Evolutionary conservation across 2,329 filamentous ascomycete species (phyloP), one percentile per base, ranked within the genome.

Genomic region (Curvularia hawaiiensis): DNA sequence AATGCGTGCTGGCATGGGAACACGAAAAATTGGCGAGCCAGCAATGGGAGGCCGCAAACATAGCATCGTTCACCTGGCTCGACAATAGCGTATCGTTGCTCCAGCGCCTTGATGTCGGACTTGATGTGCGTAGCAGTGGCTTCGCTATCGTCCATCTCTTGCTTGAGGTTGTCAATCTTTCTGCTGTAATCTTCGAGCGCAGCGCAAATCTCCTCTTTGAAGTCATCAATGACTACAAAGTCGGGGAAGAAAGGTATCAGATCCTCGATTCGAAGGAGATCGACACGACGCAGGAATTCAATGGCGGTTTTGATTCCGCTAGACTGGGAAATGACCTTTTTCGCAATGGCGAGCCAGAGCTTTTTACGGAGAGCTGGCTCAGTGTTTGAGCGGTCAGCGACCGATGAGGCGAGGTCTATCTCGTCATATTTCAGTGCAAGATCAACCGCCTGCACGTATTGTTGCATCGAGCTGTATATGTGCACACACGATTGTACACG

Each of bases 1-100:
- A 99, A 99, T 3, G 93, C 91, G 77, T 99, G 95, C 80, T 99
- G 95, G 76, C 95, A 99, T 0, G 95, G 95, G 66, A 99, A 99
- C 18, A 99, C 95, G 67, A 98, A 99, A 78, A 99, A 99, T 69
- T 97, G 93, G 52, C 93, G 81, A 71, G 90, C 93, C 16, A 99
- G 83, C 52, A 99, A 79, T 10, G 95, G 95, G 54, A 98, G 78
- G 0, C 88, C 86, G 72, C 95, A 99, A 2, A 90, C 86, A 79
- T 94, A 96, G 77, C 95, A 99, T 73, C 91, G 89, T 80, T 99
- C 95, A 0, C 95, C 95, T 0, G 95, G 94, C 74, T 97, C 93
- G 7, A 99, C 95, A 61, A 99, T 96, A 1, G 94, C 95, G 72
- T 98, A 99, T 3, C 95, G 87, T 60, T 90, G 87, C 72, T 96